Conservation (phyloP, 495 filamentous ascomycete genomes). For the Immersiella caudata region DNA sequence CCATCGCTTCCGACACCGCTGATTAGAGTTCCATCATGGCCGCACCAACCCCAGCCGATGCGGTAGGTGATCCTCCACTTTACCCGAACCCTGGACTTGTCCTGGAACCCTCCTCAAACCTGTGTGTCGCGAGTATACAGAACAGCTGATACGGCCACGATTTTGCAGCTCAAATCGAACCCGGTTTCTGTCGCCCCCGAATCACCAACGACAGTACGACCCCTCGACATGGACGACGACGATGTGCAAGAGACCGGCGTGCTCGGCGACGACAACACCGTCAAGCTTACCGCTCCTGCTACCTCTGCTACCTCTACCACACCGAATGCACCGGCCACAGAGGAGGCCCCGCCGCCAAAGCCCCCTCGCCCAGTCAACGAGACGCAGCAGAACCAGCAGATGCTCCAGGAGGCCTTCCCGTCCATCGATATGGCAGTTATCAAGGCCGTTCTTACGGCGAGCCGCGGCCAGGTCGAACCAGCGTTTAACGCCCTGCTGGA, state of each 20-base stretch:
- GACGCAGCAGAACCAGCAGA: slow-evolving; percentile 80
- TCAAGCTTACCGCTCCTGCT: slow-evolving; percentile 41
- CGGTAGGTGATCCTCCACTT: slow-evolving; percentile 37
- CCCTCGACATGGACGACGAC: slow-evolving; percentile 87
- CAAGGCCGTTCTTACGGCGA: slow-evolving; percentile 84
- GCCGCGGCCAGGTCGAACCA: slow-evolving; percentile 84
- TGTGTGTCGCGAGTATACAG: not conserved
- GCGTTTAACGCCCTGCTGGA: slow-evolving; percentile 95
- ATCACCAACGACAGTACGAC: slow-evolving; percentile 81
- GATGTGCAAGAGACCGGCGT: slow-evolving; percentile 65
- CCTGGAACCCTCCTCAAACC: not conserved
- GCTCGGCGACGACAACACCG: slow-evolving; percentile 41
- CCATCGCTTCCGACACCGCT: not conserved
- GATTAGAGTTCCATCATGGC: slow-evolving; percentile 39
- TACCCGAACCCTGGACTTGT: slow-evolving; percentile 1
- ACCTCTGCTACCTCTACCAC: slow-evolving; percentile 29
- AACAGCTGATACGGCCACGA: slow-evolving; percentile 2
- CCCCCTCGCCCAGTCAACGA: slow-evolving; percentile 84
- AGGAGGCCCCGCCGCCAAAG: slow-evolving; percentile 71
- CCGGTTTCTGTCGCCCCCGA: slow-evolving; percentile 53
- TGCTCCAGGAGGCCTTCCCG: slow-evolving; percentile 92
- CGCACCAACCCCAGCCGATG: slow-evolving; percentile 38
- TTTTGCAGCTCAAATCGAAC: slow-evolving; percentile 39
- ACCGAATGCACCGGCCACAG: slow-evolving; percentile 41
- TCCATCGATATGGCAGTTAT: slow-evolving; percentile 78